Evolutionary conservation across 73 alveolate species (phyloP), one percentile per base, ranked within the genome.

Genomic region (Durusdinium trenchii): DNA sequence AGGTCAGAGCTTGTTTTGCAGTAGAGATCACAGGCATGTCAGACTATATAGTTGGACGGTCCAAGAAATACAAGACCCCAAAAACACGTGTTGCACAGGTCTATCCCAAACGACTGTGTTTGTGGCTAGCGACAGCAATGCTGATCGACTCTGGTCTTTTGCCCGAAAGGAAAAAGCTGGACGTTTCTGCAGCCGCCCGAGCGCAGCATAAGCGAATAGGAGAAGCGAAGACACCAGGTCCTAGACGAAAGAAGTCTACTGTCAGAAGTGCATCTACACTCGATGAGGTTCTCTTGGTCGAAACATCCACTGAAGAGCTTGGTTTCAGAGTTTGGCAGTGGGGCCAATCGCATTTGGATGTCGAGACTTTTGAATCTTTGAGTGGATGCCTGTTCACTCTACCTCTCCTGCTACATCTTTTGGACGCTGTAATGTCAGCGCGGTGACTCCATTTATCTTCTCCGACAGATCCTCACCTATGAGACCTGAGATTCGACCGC

Each of bases 21-120:
- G 32, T 20, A 46, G 60, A 0, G 95, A 61, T 6, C 73, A 86
- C 23, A n/a, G n/a, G n/a, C n/a, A n/a, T n/a, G n/a, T n/a, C n/a
- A n/a, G n/a, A n/a, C n/a, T n/a, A n/a, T 79, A 36, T 5, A 81
- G 95, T 4, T 52, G 81, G 60, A n/a, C n/a, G n/a, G n/a, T 86
- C 95, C 0, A 0, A 14, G 0, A 5, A 26, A 5, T 81, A 57
- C 30, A 16, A 61, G 6, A 10, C 32, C 0, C 36, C 64, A 28
- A 54, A 81, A 81, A 86, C 95, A 1, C 81, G 62, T 4, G 81
- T 86, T 0, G 95, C 95, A 6, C 95, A 86, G 45, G 60, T 38
- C 16, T 86, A 86, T 43, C 86, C 86, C 1, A 26, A 52, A 0
- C n/a, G 30, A 2, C 46, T 75, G 0, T 35, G 57, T 20, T 35